Evolutionary conservation across 306 rosid species (phyloP), one percentile per base, ranked within the genome.

Genomic region (Trichosanthes cucumerina): DNA sequence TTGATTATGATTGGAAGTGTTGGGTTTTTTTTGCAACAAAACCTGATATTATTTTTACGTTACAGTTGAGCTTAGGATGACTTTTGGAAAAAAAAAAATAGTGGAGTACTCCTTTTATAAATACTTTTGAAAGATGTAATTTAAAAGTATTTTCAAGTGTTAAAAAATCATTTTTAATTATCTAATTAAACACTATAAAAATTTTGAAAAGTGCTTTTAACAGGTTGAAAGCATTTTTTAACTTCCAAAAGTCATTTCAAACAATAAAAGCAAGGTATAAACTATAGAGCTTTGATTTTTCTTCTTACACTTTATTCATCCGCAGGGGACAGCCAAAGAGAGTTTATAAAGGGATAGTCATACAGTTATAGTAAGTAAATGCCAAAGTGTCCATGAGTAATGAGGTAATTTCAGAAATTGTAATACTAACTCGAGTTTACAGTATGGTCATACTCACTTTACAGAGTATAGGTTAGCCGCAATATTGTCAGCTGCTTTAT

Each of bases 401-500:
- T n/a, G 73, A 76, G 66, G 79, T 12, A 54, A 12, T 57, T 53
- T 76, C 68, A 76, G 68, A 36, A 56, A 11, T 56, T 54, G 3
- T 8, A 76, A 50, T 4, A 52, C 74, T 18, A 70, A 70, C 38
- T 75, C 7, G 54, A 36, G 50, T 16, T 56, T 36, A 34, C 46
- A 19, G 36, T 4, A 56, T 41, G 50, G 38, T 65, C 52, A 80
- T 75, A 86, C 98, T 84, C 80, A 95, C 98, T 95, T 95, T 81
- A 95, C 97, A 64, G 97, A 84, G 87, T 95, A 95, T 72, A 95
- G 83, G 87, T 95, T 95, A 77, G 97, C 98, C 41, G 98, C 97
- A 82, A 95, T 92, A 82, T 92, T 91, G 84, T 92, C 98, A 52
- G 97, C 97, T 78, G 97, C 97, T 88, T 95, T 95, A 87, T 95